Conservation (phyloP, 129 eudicot species). For the Flaveria ramosissima region DNA sequence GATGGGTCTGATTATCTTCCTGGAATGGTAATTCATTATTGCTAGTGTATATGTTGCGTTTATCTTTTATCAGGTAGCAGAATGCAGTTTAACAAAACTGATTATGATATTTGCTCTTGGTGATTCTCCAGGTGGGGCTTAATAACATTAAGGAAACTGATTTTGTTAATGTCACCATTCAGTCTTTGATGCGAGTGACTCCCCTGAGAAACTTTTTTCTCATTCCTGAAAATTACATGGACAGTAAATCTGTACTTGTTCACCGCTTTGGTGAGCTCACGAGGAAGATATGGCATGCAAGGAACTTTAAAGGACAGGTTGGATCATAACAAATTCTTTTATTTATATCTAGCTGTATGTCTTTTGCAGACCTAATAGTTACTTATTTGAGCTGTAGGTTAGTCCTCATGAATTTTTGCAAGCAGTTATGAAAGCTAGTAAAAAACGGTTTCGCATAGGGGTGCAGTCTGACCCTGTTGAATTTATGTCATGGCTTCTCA, state of each 20-base stretch:
- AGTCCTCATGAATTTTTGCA: constrained; percentile 97
- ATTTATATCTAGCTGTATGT: not conserved
- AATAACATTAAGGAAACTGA: constrained; percentile 94
- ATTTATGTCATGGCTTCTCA: constrained; percentile 94
- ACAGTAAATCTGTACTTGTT: constrained; percentile 85
- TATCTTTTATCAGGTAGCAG: not conserved
- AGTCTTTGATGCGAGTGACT: constrained; percentile 91
- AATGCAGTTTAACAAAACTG: not conserved
- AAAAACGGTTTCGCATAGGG: constrained; percentile 81
- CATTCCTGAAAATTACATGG: constrained; percentile 77
- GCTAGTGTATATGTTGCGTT: not conserved
- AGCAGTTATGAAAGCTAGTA: constrained; percentile 95
- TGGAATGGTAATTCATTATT: constrained; percentile 67
- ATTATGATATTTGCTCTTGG: constrained; percentile 16
- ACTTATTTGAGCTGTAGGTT: constrained; percentile 52
- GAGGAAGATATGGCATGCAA: constrained; percentile 93
- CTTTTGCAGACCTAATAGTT: not conserved
- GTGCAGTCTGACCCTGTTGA: constrained; percentile 94
- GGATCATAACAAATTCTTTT: not conserved
- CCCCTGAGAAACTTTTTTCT: constrained; percentile 96
- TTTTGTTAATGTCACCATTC: constrained; percentile 91
- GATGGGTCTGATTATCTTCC: constrained; percentile 99
- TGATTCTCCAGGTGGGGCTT: constrained; percentile 73
- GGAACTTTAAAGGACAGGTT: constrained; percentile 97
- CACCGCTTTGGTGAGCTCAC: constrained; percentile 98